A percentile compares a stretch with the other conserved stretches of the same genome.
Evolutionary conservation across 1,284 basidiomycete genomes (phyloP).

Genomic region (Leccinum pachyderme): DNA sequence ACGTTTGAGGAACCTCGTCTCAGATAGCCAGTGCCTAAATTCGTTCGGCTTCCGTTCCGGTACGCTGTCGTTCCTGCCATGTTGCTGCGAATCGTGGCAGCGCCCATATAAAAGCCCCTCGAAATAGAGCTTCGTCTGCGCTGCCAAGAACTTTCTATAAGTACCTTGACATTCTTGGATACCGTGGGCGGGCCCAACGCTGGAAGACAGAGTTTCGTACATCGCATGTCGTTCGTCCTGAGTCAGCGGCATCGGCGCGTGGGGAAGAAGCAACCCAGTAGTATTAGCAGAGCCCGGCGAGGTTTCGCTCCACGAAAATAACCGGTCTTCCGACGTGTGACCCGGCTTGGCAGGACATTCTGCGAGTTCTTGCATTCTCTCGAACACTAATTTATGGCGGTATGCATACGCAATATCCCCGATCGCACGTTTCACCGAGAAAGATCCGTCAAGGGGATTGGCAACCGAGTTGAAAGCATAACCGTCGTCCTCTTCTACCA

Average conservation of each 20-base stretch:
- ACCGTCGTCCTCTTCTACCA: constrained; percentile 1
- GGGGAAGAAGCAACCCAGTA: constrained; percentile 26
- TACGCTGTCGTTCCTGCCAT: constrained; percentile 4
- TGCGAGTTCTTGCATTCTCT: constrained; percentile 25
- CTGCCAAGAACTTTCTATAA: constrained; percentile 53
- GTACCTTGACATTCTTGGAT: constrained; percentile 53
- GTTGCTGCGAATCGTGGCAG: constrained; percentile 11
- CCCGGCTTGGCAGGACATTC: constrained; percentile 15
- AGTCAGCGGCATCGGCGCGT: constrained; percentile 37
- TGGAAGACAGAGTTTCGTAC: constrained; percentile 50
- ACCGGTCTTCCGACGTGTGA: constrained; percentile 13
- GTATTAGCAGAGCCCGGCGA: constrained; percentile 21
- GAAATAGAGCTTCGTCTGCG: constrained; percentile 45
- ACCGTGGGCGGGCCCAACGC: constrained; percentile 45
- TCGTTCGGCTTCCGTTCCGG: constrained; percentile 24
- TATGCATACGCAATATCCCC: constrained; percentile 30
- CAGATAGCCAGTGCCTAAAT: constrained; percentile 34
- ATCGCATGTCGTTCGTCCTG: constrained; percentile 45
- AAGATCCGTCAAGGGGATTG: constrained; percentile 26
- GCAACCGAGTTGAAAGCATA: constrained; percentile 12
- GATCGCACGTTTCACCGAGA: constrained; percentile 25
- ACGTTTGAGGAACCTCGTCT: constrained; percentile 26
- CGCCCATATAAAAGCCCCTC: constrained; percentile 32
- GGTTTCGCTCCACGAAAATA: constrained; percentile 15
- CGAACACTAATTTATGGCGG: constrained; percentile 24